Conservation (phyloP, 208 protist genomes). For the Leptomonas pyrrhocoris region DNA sequence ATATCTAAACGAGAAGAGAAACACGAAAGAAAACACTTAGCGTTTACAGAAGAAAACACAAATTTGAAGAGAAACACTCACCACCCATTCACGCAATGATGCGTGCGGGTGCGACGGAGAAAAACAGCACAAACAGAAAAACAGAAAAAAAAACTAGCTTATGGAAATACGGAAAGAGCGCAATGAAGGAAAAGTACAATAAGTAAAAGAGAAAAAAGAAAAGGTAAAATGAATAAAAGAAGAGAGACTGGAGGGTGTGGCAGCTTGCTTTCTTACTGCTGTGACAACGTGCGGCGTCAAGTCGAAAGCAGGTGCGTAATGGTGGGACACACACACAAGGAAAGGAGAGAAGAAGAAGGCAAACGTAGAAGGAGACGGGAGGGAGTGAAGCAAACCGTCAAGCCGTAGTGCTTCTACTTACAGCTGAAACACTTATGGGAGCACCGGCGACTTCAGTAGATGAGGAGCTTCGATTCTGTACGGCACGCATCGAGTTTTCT, state of each 20-base stretch:
- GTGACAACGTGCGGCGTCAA: no score
- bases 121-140: background rate
- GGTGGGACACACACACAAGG: slow-evolving; percentile 1
- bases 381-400: no score
- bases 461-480: no score
- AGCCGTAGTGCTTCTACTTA: no score
- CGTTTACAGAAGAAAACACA: background rate
- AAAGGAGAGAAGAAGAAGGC: slow-evolving; percentile 7
- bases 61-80: no score
- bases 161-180: background rate
- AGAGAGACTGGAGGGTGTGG: background rate
- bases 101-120: background rate
- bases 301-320: no score
- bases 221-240: background rate
- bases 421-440: no score
- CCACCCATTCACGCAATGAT: background rate
- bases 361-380: background rate
- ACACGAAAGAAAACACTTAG: background rate
- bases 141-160: background rate
- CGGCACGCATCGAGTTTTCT: no score
- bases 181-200: background rate
- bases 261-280: no score
- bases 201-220: slow-evolving; percentile 10
- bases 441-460: no score
- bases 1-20: background rate